Evolutionary conservation across 2,329 filamentous ascomycete species (phyloP), one percentile per base, ranked within the genome.

Genomic region (Monosporascus sp.): DNA sequence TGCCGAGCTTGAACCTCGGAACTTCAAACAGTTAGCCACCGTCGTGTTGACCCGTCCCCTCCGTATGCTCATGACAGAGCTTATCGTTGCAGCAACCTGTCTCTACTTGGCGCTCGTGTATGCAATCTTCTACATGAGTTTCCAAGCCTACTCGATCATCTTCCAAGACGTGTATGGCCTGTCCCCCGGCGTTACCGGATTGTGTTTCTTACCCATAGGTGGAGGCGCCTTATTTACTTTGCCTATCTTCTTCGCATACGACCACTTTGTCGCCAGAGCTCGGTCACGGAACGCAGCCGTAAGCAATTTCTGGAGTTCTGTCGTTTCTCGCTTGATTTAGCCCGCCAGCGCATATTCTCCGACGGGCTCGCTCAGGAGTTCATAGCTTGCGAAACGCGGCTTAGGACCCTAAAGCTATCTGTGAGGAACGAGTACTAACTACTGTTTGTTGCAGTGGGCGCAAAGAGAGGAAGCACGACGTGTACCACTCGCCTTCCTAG

Each of bases 61-160:
- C 6, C 78, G 85, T 25, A 93, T 93, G 89, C 74, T 87, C 35
- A 45, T 80, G 49, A 85, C 79, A 44, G 89, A 94, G 65, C 84
- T 86, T 48, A 87, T 93, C 49, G 87, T 93, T 7, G 75, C 85
- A 24, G 86, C 83, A 48, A 82, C 80, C 1, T 90, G 85, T 67
- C 65, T 82, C 63, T 92, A 90, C 67, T 75, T 91, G 11, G 83
- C 88, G 36, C 74, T 92, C 27, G 78, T 84, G 36, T 92, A 90
- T 64, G 79, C 74, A 48, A 79, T 81, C 59, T 81, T 81, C 63
- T 81, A 82, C 75, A 88, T 92, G 71, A 90, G 84, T 64, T 90
- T 93, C 61, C 83, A 90, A 66, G 86, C 87, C 2, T 92, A 86
- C 66, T 85, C 85, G 1, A 76, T 86, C 55, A 87, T 90, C 57